Evolutionary conservation across 179 eudicot genomes (phyloP), one percentile per base, ranked within the genome.

Genomic region (Vitellaria paradoxa): DNA sequence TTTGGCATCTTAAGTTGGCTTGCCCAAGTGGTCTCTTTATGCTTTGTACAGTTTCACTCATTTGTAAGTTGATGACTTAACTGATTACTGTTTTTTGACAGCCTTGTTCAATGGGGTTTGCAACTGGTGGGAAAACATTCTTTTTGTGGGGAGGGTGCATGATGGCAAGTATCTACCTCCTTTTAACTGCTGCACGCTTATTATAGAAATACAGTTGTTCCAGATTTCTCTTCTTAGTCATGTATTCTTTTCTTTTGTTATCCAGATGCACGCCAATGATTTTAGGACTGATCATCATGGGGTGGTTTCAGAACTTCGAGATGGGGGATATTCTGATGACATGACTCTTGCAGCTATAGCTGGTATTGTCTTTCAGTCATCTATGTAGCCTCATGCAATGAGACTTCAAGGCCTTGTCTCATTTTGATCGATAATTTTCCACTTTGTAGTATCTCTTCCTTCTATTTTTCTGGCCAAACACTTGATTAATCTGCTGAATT

Each of bases 61-160:
- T 23, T 47, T 23, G 57, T 13, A 42, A 42, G 45, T 24, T 21
- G 20, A 30, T 24, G 56, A 68, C 49, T 52, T 76, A 26, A 56
- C 45, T 26, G 37, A 42, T 42, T 42, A 42, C 45, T 42, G 45
- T 69, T 21, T 76, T 65, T 61, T 56, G 70, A 79, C 89, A 96
- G 98, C 98, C 99, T 79, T 96, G 99, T 84, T 96, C 99, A 0
- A 96, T 96, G 98, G 99, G 97, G 69, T 96, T 96, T 79, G 99
- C 99, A 66, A 96, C 98, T 71, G 99, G 99, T 40, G 99, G 98
- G 55, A 87, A 73, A 82, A 94, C 97, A 76, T 96, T 93, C 87
- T 96, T 96, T 85, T 76, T 93, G 80, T 96, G 99, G 98, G 98
- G 99, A 83, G 97, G 99, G 47, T 96, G 98, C 90, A 93, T 96